Conservation (phyloP, 2,329 filamentous ascomycete species). For the Chrysoporthe cubensis region DNA sequence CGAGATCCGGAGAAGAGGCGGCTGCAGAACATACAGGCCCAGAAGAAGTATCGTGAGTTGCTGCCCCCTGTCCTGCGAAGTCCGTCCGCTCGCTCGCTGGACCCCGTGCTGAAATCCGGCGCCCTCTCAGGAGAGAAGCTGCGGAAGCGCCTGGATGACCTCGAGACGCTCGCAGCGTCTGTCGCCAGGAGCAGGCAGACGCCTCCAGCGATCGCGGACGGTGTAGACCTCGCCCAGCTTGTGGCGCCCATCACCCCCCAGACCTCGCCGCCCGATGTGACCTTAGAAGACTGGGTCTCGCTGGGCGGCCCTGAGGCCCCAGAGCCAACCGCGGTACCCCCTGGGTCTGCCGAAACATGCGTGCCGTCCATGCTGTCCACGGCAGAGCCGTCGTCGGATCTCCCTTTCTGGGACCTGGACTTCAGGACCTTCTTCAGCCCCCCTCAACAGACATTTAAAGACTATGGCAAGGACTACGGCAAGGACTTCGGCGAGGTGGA, state of each 20-base stretch:
- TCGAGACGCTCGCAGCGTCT: conserved; percentile 30
- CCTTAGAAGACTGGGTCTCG: background rate
- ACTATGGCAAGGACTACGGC: background rate
- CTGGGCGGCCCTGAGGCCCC: background rate
- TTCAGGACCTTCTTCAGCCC: conserved; percentile 13
- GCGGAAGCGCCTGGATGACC: conserved; percentile 29
- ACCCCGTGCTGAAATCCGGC: background rate
- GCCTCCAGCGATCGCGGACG: background rate
- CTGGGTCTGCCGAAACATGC: too few relatives aligned
- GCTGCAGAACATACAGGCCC: conserved; percentile 33
- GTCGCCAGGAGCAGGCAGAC: background rate
- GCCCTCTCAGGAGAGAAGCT: conserved; percentile 29
- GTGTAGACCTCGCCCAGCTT: background rate
- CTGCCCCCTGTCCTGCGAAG: rapidly evolving
- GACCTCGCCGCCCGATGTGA: background rate
- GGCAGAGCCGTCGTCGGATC: background rate
- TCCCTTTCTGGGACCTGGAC: conserved; percentile 17
- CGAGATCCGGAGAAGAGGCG: conserved; percentile 34
- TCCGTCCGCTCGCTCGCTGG: background rate
- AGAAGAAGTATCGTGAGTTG: conserved; percentile 34
- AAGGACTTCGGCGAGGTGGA: background rate
- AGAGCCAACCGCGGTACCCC: background rate
- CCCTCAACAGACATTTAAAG: conserved; percentile 3
- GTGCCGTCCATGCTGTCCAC: background rate
- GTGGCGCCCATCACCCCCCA: background rate